Evolutionary conservation across 495 filamentous ascomycete genomes (phyloP), one percentile per base, ranked within the genome.

Genomic region (Sphaerosporella brunnea): DNA sequence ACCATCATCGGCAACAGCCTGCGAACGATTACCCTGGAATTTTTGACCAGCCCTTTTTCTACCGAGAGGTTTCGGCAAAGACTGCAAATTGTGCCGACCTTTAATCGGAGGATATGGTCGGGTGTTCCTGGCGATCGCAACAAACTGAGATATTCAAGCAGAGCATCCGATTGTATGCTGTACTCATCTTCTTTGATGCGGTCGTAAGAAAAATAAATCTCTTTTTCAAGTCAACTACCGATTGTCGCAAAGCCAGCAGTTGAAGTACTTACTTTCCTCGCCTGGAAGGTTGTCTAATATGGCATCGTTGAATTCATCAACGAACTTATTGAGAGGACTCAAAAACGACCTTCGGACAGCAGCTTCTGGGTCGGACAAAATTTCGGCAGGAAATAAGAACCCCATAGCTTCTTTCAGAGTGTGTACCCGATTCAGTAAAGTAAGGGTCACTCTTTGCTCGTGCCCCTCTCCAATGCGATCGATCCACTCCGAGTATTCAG

Each of bases 41-140:
- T 51, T 3, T 51, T 51, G 3, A 51, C 49, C 13, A 51, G 30
- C 3, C 49, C 49, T 38, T 47, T n/a, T 23, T 51, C 42, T 3
- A 51, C 9, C 7, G 41, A 36, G 28, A 51, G 24, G 26, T 51
- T 51, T 21, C 49, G 41, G 28, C 36, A 36, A 4, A 51, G 5
- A 1, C 28, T 36, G 39, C 49, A 51, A 13, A 51, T n/a, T 23
- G 25, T 36, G 8, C 42, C 49, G 0, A 11, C 23, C 16, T 51
- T 51, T 2, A 51, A 32, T 18, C 20, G 1, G 9, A 51, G 30
- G n/a, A 13, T 19, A 10, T 51, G 19, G 16, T 4, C 3, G 10
- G 32, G 42, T 0, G 47, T 21, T 13, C 49, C 49, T 8, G 16
- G 8, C 23, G 23, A 19, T 23, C 26, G 18, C 11, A 26, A 15